These are phyloP conservation scores for Lachancea thermotolerans DNA, from an alignment of 805 yeast genomes.

Conservation along the genomic window DNA sequence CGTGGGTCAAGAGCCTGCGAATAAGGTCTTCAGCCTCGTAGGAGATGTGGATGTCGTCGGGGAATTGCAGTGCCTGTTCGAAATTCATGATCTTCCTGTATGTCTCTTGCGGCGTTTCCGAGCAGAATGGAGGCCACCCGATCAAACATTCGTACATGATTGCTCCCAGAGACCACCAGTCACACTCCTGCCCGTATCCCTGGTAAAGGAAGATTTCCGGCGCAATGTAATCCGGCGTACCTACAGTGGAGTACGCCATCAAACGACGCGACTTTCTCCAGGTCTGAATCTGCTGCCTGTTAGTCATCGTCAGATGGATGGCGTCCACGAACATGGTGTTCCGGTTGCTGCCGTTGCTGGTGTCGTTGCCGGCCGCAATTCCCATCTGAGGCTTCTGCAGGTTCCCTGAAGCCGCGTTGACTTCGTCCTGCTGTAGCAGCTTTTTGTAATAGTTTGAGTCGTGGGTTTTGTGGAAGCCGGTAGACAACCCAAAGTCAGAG, in stretches of 20 bases:
- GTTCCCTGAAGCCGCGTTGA: slow-evolving; percentile 21
- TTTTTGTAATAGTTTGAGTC: slow-evolving; percentile 82
- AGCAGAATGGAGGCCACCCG: slow-evolving; percentile 97
- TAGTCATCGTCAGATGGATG: slow-evolving; percentile 90
- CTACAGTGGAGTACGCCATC: slow-evolving; percentile 95
- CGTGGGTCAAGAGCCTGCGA: slow-evolving; percentile 63
- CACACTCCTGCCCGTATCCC: slow-evolving; percentile 96
- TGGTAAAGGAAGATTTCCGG: slow-evolving; percentile 90
- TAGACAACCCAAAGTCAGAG: slow-evolving; percentile 80
- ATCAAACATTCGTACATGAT: slow-evolving; percentile 94
- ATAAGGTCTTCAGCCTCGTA: slow-evolving; percentile 87
- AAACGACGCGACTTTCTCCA: slow-evolving; percentile 89
- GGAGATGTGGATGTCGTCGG: slow-evolving; percentile 84
- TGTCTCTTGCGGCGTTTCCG: slow-evolving; percentile 91
- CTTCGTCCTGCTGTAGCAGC: slow-evolving; percentile 59
- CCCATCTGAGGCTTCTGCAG: slow-evolving; percentile 33
- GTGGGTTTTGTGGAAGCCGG: slow-evolving; percentile 92
- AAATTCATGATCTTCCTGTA: slow-evolving; percentile 86
- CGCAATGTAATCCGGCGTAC: slow-evolving; percentile 94
- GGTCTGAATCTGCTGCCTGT: slow-evolving; percentile 90
- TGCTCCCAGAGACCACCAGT: slow-evolving; percentile 97
- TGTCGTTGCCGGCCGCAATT: slow-evolving; percentile 8
- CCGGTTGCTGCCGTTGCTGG: slow-evolving; percentile 37
- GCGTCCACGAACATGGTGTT: slow-evolving; percentile 89
- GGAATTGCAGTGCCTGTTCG: slow-evolving; percentile 81